A percentile compares a stretch with the other conserved stretches of the same genome.
Conservation (phyloP, 1,284 basidiomycete species). For the Cystobasidium pallidum region DNA sequence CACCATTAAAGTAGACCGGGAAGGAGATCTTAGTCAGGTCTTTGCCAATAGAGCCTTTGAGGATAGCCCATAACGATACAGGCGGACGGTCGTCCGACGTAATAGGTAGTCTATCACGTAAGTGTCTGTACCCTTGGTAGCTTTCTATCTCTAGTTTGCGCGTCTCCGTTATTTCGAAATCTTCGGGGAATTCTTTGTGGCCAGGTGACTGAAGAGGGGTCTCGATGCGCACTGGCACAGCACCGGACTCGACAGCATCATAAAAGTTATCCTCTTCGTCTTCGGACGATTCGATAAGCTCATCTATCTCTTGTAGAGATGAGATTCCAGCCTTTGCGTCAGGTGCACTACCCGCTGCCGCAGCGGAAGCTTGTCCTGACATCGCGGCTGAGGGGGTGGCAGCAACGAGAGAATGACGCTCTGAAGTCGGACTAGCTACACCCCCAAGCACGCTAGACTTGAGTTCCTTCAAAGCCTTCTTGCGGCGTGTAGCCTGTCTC, state of each 20-base stretch:
- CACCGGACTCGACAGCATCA: slow-evolving; percentile 87
- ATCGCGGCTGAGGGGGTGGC: not conserved
- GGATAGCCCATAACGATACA: slow-evolving; percentile 90
- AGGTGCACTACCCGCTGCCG: not conserved
- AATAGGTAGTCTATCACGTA: slow-evolving; percentile 71
- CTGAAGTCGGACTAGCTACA: not conserved
- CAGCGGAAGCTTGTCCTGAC: not conserved
- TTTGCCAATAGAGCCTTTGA: slow-evolving; percentile 96
- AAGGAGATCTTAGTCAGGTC: slow-evolving; percentile 92
- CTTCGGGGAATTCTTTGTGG: slow-evolving; percentile 49
- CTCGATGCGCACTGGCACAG: slow-evolving; percentile 59
- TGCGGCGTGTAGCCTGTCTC: slow-evolving; percentile 58
- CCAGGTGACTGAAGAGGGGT: slow-evolving; percentile 45
- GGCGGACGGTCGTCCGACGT: slow-evolving; percentile 79
- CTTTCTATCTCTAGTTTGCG: slow-evolving; percentile 60
- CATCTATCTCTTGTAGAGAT: slow-evolving; percentile 47
- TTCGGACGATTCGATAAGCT: slow-evolving; percentile 66
- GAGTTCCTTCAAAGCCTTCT: slow-evolving; percentile 57
- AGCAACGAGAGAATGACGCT: not conserved
- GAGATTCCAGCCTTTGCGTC: not conserved
- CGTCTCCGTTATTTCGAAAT: slow-evolving; percentile 48
- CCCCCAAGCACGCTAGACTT: slow-evolving; percentile 42
- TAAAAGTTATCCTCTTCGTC: slow-evolving; percentile 96
- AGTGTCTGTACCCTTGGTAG: slow-evolving; percentile 70
- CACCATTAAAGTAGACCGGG: slow-evolving; percentile 89